Evolutionary conservation across 805 yeast species (phyloP), one percentile per base, ranked within the genome.

Genomic region (Starmerella gropengiesseri): DNA sequence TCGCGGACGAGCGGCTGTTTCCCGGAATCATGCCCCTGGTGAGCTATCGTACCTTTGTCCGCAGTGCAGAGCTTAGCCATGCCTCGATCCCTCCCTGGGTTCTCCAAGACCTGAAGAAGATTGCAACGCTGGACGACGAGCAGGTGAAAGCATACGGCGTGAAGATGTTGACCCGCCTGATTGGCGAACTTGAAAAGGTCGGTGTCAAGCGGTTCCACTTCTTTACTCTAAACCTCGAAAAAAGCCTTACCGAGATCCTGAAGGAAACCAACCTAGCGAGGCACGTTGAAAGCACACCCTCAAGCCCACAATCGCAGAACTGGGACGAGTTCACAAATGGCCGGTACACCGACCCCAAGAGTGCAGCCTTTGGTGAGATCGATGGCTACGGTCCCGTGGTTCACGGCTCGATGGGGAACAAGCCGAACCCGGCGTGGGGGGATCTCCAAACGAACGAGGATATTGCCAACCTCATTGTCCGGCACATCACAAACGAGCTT

Each of bases 1-100:
- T 78, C 34, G 68, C 75, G 53, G 70, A 69, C 29, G 75, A 83
- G 41, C 95, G 95, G 18, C 83, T 91, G 51, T 80, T 91, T 48
- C 98, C 98, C 1, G 98, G 98, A 12, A 81, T 91, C 59, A 91
- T 91, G 98, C 98, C 98, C 16, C 87, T 91, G 44, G 78, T 94
- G 16, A 82, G 95, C 11, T 87, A 87, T 61, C 81, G 91, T 22
- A 77, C 95, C 4, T 87, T 91, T 59, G 65, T 86, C 45, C 78
- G 98, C 68, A 75, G 97, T 63, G 94, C 95, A 16, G 78, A 78
- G 43, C 85, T 97, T 95, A 84, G 94, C 44, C 80, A 81, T 53
- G 79, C 93, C 50, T 64, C 72, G 25, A 73, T 91, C 45, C 98
- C 98, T 2, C 70, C 73, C 47, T 69, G 72, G 34, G 84, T 87